These are phyloP conservation scores for Cyamopsis tetragonoloba DNA, from an alignment of 306 rosid species.

Conservation along the genomic window DNA sequence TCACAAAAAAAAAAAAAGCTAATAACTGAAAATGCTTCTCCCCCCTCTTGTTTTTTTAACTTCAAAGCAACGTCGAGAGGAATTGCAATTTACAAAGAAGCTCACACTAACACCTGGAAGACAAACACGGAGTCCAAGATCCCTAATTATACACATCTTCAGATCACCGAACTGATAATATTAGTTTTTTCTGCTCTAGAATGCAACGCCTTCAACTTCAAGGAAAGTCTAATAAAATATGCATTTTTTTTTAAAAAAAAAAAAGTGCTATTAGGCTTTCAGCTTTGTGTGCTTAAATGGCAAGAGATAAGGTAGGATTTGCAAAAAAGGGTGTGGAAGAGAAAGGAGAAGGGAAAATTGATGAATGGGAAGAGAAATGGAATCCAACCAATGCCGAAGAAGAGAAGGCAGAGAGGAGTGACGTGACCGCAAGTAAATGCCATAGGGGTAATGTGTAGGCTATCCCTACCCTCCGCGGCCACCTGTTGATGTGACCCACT, in stretches of 20 bases:
- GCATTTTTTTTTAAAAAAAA: not conserved
- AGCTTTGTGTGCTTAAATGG: slow-evolving; percentile 4
- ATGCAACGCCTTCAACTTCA: slow-evolving; percentile 14
- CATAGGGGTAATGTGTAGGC: slow-evolving; percentile 33
- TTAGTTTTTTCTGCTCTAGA: slow-evolving; percentile 1
- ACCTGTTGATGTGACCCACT: slow-evolving; percentile 66
- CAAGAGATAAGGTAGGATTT: slow-evolving; percentile 18
- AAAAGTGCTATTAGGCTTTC: too few species aligned
- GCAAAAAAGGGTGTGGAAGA: slow-evolving; percentile 10
- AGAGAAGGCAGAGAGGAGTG: slow-evolving; percentile 24
- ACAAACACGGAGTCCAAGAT: slow-evolving; percentile 15
- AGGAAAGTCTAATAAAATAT: not conserved
- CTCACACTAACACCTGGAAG: not conserved
- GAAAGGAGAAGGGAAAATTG: not conserved
- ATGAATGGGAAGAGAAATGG: not conserved
- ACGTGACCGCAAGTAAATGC: slow-evolving; percentile 44
- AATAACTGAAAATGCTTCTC: not conserved
- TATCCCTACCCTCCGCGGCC: slow-evolving; percentile 38
- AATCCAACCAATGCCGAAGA: slow-evolving; percentile 22
- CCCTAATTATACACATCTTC: not conserved
- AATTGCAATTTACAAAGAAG: not conserved
- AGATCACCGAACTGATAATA: slow-evolving; percentile 3
- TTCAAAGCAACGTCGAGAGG: not conserved
- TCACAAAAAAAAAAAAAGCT: not conserved
- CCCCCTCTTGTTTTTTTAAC: too few species aligned